phyloP scores from a whole-genome alignment of 1,284 basidiomycete genomes.

The Ustilago trichophora region DNA sequence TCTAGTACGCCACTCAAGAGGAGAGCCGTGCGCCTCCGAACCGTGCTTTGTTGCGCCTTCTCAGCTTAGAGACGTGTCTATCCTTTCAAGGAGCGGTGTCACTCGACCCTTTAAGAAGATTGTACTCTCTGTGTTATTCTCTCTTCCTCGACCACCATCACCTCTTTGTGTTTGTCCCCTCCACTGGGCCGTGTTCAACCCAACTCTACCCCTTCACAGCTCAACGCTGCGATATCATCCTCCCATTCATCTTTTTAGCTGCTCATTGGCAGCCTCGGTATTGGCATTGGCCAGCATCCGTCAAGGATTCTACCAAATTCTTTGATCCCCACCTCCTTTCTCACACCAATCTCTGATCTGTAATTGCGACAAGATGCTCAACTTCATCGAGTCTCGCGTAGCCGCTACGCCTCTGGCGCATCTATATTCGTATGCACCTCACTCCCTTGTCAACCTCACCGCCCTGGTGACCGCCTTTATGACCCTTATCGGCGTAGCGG shows the following conservation, averaged over 20 bases:
- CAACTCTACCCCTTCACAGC: conserved; percentile 16
- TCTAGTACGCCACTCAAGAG: neutral
- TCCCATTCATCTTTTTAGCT: too few relatives aligned
- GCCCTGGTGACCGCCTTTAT: conserved; percentile 20
- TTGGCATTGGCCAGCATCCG: too few relatives aligned
- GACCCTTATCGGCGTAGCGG: conserved; percentile 31
- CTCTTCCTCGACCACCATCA: conserved; percentile 9
- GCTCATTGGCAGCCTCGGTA: too few relatives aligned
- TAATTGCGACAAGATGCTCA: conserved; percentile 19
- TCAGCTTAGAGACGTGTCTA: neutral
- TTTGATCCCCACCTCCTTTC: too few relatives aligned
- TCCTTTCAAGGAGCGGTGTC: too few relatives aligned
- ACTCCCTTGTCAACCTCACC: conserved; percentile 28
- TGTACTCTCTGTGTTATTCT: neutral
- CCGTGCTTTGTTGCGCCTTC: neutral
- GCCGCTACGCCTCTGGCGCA: conserved; percentile 35
- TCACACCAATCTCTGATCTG: neutral
- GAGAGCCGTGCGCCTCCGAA: conserved; percentile 5
- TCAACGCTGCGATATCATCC: conserved; percentile 29
- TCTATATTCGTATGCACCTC: conserved; percentile 28
- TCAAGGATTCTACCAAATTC: too few relatives aligned
- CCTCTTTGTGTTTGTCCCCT: conserved; percentile 15
- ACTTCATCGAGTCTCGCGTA: conserved; percentile 16
- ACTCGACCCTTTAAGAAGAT: conserved; percentile 26
- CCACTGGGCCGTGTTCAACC: conserved; percentile 23